Evolutionary conservation across 495 filamentous ascomycete species (phyloP), one percentile per base, ranked within the genome.

Genomic region (Xylaria cubensis): DNA sequence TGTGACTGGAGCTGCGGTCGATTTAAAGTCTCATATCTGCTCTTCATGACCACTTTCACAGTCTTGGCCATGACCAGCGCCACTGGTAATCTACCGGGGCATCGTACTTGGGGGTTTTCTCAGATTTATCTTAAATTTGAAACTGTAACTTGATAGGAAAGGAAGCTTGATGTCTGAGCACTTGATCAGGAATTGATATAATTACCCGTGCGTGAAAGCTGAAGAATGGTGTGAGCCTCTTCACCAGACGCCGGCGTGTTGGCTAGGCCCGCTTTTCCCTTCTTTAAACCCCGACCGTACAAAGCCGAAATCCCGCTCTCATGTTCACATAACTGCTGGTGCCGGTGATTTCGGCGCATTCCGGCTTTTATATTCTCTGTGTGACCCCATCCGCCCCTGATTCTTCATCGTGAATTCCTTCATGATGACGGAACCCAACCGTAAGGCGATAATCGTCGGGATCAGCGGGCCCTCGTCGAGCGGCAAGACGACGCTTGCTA

Each of bases 401-500:
- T 36, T 53, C 26, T 13, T n/a, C 13, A 41, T 26, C 64, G 9
- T 10, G 32, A 67, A 12, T 24, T 1, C 12, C 26, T 29, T 3
- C 8, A 42, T 34, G n/a, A 73, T 73, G 71, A 17, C 65, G 56
- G 64, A 62, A n/a, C 36, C 19, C 32, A 56, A 5, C 32, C 79
- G 69, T 21, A 82, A 85, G 61, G 85, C 92, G 42, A 75, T 93
- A 71, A 82, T 94, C 63, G 83, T 96, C 62, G 92, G 88, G 53
- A 87, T 96, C 69, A 92, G 90, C 56, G 93, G 93, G 46, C 89
- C 89, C 65, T 94, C 93, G 21, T 92, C 88, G 21, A 91, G 88
- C 77, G 93, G 93, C 41, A 95, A 95, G 83, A 95, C 92, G 17
- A 94, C 93, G 56, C 84, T 94, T 17, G 89, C 92, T 51, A 86